Evolutionary conservation across 2,329 filamentous ascomycete species (phyloP), one percentile per base, ranked within the genome.

Genomic region (Cucurbitaria berberidis): DNA sequence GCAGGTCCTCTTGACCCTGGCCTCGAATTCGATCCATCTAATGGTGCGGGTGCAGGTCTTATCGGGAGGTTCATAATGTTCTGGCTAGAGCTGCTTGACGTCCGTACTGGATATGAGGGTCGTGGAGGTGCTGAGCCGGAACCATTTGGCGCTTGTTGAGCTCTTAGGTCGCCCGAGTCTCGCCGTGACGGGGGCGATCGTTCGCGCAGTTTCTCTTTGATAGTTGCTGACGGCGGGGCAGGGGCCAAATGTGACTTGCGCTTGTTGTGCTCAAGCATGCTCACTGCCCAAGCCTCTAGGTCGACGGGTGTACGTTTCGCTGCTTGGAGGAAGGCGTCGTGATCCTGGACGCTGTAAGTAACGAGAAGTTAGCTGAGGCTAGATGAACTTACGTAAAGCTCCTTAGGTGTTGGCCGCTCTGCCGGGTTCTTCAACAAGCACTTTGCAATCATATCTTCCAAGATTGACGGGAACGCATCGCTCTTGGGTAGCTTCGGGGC

Each of bases 391-490:
- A 96, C 91, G 77, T 90, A 97, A 55, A 99, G 86, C 66, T 98
- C 91, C 67, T 93, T 89, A 8, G 95, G 95, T 5, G 95, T 98
- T 45, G 93, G 95, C 46, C 95, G 86, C 70, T 91, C 86, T 55
- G 93, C 90, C 0, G 95, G 90, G 57, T 90, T 87, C 80, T 99
- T 99, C 75, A 88, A 87, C 62, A 99, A 80, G 77, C 95, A 99
- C 75, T 96, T 96, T 62, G 95, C 92, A 53, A 98, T 93, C 86
- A 98, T 96, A 62, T 98, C 92, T 67, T 98, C 93, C 41, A 99
- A 78, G 60, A 98, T 98, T 24, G 87, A 85, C 0, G 95, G 95
- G 81, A 99, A 99, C 2, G 95, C 95, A 72, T 98, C 95, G 70
- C 93, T 97, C 84, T 97, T 96, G 36, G 95, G 95, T 45, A 99